phyloP scores from a whole-genome alignment of 2,329 filamentous ascomycete species.

The Knufia fluminis region DNA sequence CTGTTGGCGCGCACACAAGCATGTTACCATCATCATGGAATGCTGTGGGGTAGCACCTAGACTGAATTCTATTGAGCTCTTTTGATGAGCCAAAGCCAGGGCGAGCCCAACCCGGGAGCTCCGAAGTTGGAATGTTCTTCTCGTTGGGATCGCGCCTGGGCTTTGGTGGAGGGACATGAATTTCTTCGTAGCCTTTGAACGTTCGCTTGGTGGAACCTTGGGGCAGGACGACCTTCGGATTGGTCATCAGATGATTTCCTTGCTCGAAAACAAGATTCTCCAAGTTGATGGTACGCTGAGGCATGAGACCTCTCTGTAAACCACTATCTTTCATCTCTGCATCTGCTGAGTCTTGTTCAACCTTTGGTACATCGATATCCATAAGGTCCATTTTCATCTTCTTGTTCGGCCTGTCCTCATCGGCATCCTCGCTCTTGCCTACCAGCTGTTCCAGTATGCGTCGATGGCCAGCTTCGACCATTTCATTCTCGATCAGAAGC shows the following conservation, averaged over 20 bases:
- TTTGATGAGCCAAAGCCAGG: constrained; percentile 76
- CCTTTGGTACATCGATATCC: constrained; percentile 71
- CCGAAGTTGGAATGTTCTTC: constrained; percentile 69
- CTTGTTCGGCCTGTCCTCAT: constrained; percentile 54
- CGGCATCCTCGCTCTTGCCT: constrained; percentile 53
- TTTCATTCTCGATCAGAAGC: constrained; percentile 74
- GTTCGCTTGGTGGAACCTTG: constrained; percentile 90
- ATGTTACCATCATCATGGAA: constrained; percentile 95
- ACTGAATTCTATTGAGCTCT: constrained; percentile 89
- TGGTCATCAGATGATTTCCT: constrained; percentile 99
- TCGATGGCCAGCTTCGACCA: constrained; percentile 77
- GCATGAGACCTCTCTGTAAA: constrained; percentile 73
- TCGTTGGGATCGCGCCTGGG: constrained; percentile 73
- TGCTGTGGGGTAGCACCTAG: constrained; percentile 80
- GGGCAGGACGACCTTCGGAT: constrained; percentile 84
- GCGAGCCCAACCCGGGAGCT: constrained; percentile 87
- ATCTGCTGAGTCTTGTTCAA: constrained; percentile 43
- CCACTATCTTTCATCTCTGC: constrained; percentile 55
- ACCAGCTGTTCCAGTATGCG: constrained; percentile 81
- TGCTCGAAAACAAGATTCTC: constrained; percentile 96
- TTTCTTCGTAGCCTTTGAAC: constrained; percentile 98
- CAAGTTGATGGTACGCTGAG: constrained; percentile 78
- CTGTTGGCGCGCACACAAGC: constrained; percentile 94
- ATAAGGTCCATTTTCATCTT: constrained; percentile 78
- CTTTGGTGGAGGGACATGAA: constrained; percentile 90